Evolutionary conservation across 805 yeast genomes (phyloP), one percentile per base, ranked within the genome.

Genomic region (Wickerhamomyces kurtzmanii): DNA sequence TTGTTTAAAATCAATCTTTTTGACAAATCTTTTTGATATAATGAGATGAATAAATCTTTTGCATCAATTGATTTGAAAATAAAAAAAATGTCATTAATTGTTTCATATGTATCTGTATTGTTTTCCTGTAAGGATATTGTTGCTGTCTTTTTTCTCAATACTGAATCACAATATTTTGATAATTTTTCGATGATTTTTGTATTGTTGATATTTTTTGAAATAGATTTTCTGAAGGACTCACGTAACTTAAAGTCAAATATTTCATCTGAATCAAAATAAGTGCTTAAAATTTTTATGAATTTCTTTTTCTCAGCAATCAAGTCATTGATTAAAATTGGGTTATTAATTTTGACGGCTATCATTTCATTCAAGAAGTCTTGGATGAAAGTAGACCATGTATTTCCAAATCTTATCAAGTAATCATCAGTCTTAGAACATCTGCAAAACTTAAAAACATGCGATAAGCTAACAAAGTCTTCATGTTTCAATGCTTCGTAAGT

Each of bases 41-140:
- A 28, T 16, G 32, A 30, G 6, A 45, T 21, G 20, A 46, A 43
- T 5, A 24, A 6, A 7, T 40, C 43, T 26, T 46, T 45, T 6
- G 41, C 31, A n/a, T 36, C 32, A 1, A 40, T 30, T 4, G 47
- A 40, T 24, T 43, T 42, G 23, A 42, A 38, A 8, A 43, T 31
- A 14, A 33, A 23, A 12, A 30, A 19, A 2, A 43, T 27, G 22
- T 40, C 46, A 5, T 33, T 14, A 4, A 41, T 16, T 9, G 22
- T 19, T 12, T 14, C 5, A 8, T 15, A 6, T 10, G 35, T 31
- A 4, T 31, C 36, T 2, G 22, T 20, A 9, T 26, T 23, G 12
- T 27, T 23, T 5, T 17, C 7, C 2, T n/a, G n/a, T n/a, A n/a
- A n/a, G n/a, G n/a, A n/a, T n/a, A n/a, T n/a, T n/a, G n/a, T n/a